Evolutionary conservation across 108 stramenopile species (phyloP).

Genomic region (Cyclotella kingstonii): DNA sequence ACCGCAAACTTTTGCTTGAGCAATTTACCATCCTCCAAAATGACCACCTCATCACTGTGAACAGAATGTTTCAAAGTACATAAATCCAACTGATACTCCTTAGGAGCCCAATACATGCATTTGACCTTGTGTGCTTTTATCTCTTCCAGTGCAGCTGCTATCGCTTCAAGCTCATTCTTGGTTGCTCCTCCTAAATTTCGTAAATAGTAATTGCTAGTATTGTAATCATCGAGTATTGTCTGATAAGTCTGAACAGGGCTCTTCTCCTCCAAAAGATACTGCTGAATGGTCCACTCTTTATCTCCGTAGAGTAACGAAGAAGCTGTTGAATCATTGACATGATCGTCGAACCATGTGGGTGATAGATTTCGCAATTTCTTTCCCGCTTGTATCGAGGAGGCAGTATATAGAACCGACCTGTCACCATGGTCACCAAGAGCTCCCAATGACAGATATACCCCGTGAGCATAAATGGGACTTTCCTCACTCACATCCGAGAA

Average conservation of each 20-base stretch:
- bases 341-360: constrained; percentile 67
- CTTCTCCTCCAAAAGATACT: constrained; percentile 50
- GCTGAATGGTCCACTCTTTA: constrained; percentile 44
- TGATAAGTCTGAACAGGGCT: constrained; percentile 42
- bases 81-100: constrained; percentile 71
- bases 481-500: constrained; percentile 63
- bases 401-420: constrained; percentile 68
- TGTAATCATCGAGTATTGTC: constrained; percentile 12
- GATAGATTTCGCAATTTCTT: constrained; percentile 28
- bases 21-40: constrained; percentile 68
- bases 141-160: too few species aligned
- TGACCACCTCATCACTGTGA: constrained; percentile 58
- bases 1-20: constrained; percentile 66
- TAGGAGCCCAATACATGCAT: constrained; percentile 90
- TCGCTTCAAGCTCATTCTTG: too few species aligned
- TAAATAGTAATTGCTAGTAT: too few species aligned
- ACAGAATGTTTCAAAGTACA: constrained; percentile 56
- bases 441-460: constrained; percentile 54
- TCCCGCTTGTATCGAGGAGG: constrained; percentile 34
- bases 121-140: constrained; percentile 42
- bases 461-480: constrained; percentile 68
- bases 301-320: constrained; percentile 40
- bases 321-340: constrained; percentile 28
- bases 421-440: constrained; percentile 10
- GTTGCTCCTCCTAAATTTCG: too few species aligned